These are phyloP conservation scores for Xylaria scruposa DNA, from an alignment of 495 filamentous ascomycete species.

Conservation along the genomic window DNA sequence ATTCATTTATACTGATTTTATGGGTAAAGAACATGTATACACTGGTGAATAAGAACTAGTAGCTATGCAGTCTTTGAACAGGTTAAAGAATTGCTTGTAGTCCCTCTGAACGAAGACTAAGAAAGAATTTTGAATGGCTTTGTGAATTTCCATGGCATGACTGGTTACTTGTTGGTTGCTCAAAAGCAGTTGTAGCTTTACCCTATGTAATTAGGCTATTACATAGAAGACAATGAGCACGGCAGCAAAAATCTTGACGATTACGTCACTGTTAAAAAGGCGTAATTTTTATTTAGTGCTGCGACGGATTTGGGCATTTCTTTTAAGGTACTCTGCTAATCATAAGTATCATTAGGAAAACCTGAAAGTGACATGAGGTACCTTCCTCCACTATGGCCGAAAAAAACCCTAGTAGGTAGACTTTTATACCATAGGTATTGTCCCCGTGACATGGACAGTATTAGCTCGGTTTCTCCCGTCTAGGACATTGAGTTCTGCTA, in stretches of 20 bases:
- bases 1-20: not conserved
- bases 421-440: not conserved
- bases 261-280: too few relatives aligned
- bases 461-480: not conserved
- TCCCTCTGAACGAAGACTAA: not conserved
- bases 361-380: too few relatives aligned
- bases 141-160: not conserved
- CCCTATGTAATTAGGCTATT: too few relatives aligned
- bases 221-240: too few relatives aligned
- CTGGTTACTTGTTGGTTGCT: not conserved
- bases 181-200: not conserved
- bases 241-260: too few relatives aligned
- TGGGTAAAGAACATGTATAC: not conserved
- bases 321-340: too few relatives aligned
- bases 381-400: too few relatives aligned
- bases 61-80: not conserved
- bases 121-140: not conserved
- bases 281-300: too few relatives aligned
- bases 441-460: not conserved
- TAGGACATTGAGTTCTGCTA: not conserved
- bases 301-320: too few relatives aligned
- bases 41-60: not conserved
- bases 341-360: too few relatives aligned
- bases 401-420: not conserved
- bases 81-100: not conserved